These are phyloP conservation scores for Paspalum vaginatum DNA, from an alignment of 176 grass and related monocot genomes.

Conservation along the genomic window DNA sequence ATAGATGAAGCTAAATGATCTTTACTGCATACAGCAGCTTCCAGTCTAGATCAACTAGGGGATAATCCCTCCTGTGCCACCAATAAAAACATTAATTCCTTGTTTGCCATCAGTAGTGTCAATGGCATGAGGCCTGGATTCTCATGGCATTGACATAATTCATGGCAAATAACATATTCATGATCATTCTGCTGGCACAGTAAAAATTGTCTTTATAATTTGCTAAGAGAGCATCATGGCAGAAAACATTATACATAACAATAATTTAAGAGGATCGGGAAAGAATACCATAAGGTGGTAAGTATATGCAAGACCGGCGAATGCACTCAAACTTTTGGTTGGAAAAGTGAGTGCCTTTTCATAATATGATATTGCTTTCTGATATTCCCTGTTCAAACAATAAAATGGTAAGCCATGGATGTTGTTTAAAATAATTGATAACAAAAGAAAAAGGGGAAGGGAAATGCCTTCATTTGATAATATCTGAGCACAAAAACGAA, in stretches of 20 bases:
- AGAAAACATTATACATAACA: constrained; percentile 18
- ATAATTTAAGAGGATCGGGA: constrained; percentile 5
- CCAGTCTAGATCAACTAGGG: constrained; percentile 1
- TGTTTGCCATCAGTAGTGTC: too few relatives aligned
- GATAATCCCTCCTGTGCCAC: too few relatives aligned
- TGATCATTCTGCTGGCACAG: too few relatives aligned
- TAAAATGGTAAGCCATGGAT: constrained; percentile 10
- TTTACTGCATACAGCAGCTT: constrained; percentile 5
- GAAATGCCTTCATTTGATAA: constrained; percentile 28
- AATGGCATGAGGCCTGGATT: too few relatives aligned
- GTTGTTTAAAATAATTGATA: constrained; percentile 27
- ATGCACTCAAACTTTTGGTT: constrained; percentile 82
- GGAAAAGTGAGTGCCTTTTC: constrained; percentile 92
- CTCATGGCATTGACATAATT: too few relatives aligned
- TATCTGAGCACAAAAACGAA: constrained; percentile 23
- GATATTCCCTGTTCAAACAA: constrained; percentile 77
- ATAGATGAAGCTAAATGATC: not conserved
- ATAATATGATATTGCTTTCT: constrained; percentile 81
- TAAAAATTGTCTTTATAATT: not conserved
- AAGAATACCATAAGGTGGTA: constrained; percentile 87
- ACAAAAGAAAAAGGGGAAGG: constrained; percentile 9
- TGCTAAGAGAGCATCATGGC: constrained; percentile 22
- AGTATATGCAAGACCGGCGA: constrained; percentile 88
- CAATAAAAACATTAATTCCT: too few relatives aligned
- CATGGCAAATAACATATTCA: too few relatives aligned